Evolutionary conservation across 495 filamentous ascomycete genomes (phyloP), one percentile per base, ranked within the genome.

Genomic region (Talaromyces thailandensis): DNA sequence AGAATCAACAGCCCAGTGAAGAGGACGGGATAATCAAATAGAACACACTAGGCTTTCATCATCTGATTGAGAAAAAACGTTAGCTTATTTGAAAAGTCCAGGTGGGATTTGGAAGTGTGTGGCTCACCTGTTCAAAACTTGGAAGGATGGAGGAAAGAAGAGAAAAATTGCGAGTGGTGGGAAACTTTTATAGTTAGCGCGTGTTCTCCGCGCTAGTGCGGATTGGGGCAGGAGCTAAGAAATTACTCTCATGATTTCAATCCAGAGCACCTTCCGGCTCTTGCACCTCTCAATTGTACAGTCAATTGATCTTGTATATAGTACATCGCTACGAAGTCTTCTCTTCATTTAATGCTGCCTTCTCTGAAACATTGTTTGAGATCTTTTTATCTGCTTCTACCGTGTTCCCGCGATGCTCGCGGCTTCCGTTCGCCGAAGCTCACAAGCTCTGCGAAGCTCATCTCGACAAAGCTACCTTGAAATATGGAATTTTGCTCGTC

Each of bases 11-110:
- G 84, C 75, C 79, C 77, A 73, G 29, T 14, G 82, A 79, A 76
- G 80, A 80, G 80, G 69, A 79, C 82, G 83, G 79, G 84, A 84
- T 83, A 76, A 82, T 96, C 91, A 93, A 87, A 87, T 79, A 76
- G 68, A 86, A 88, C 93, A 97, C 93, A 81, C 89, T 89, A 89
- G 85, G 90, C 89, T 96, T 96, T 97, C 94, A 97, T 98, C 94
- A 98, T 95, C 90, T 96, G 24, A 7, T 26, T 72, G 4, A 60
- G 53, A 58, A 58, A 25, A 25, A 55, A 29, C 51, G 71, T 88
- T 74, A 88, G 84, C 69, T 70, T 62, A 14, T 50, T 14, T 29
- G 21, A 40, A 50, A 26, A 65, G 29, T n/a, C 28, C 43, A 51
- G 32, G 26, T 35, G 52, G 16, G 14, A 62, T 52, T 58, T 68